A percentile compares a stretch with the other conserved stretches of the same genome.
Conservation (phyloP, 2,329 filamentous ascomycete species). For the Akanthomyces dipterigenus region DNA sequence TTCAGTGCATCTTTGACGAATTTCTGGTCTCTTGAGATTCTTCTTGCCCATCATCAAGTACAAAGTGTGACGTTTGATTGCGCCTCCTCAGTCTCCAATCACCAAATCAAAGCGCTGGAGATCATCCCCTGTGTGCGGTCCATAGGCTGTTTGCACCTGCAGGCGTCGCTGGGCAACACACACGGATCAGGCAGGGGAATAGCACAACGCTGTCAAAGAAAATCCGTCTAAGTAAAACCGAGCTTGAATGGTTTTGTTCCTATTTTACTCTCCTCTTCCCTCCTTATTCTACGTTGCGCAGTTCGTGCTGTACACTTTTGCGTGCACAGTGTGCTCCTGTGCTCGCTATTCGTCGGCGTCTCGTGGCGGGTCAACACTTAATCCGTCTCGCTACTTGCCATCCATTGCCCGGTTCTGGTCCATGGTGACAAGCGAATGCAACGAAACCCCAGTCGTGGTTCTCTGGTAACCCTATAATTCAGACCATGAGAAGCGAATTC, state of each 20-base stretch:
- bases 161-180: too few species aligned
- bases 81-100: neutral
- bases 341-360: neutral
- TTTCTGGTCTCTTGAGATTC: too few species aligned
- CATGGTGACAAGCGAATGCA: slow-evolving; percentile 1
- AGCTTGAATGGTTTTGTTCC: too few species aligned
- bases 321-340: neutral
- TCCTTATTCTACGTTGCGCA: neutral
- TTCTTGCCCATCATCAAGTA: neutral
- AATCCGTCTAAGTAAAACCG: too few species aligned
- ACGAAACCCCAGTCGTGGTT: neutral
- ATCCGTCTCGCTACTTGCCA: slow-evolving; percentile 3
- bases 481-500: neutral
- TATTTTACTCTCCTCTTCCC: too few species aligned
- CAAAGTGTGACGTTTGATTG: neutral
- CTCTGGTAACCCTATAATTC: slow-evolving; percentile 1
- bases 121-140: neutral
- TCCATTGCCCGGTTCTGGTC: neutral
- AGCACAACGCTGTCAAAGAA: too few species aligned
- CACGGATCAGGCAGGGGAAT: too few species aligned
- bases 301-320: neutral
- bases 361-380: slow-evolving; percentile 10
- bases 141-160: neutral
- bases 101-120: neutral
- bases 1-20: neutral